Percentiles rank a stretch among this genome's conserved stretches.
Conservation (phyloP, 495 filamentous ascomycete species). For the Tuber melanosporum region DNA sequence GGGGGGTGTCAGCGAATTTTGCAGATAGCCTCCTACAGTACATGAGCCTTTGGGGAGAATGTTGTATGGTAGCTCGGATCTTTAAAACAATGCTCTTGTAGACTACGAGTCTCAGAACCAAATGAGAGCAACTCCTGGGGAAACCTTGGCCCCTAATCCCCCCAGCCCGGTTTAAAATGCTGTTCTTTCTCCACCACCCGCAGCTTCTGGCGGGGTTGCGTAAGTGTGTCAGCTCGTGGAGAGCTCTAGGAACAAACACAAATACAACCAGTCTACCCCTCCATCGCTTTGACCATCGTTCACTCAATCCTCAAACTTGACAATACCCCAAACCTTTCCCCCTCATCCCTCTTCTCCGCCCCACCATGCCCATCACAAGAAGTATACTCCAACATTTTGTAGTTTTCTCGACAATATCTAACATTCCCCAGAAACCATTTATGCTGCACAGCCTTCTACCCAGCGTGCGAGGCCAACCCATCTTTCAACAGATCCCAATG, state of each 20-base stretch:
- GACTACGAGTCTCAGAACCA: not conserved
- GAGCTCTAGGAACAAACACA: not conserved
- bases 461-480: constrained; percentile 82
- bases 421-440: constrained; percentile 55
- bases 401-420: constrained; percentile 13
- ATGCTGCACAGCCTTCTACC: constrained; percentile 73
- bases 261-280: not conserved
- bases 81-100: not conserved
- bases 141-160: not conserved
- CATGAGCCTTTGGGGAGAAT: not conserved
- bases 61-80: not conserved
- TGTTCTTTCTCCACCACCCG: not conserved
- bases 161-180: not conserved
- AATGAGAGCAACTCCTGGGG: not conserved
- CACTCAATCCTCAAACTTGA: not conserved
- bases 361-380: constrained; percentile 33
- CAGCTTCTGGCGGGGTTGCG: not conserved
- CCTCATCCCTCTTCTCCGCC: not conserved
- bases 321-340: not conserved
- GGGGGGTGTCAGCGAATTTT: too few species aligned
- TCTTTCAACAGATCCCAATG: constrained; percentile 82
- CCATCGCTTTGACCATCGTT: not conserved
- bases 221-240: not conserved
- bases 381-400: constrained; percentile 16
- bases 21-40: too few species aligned